Conservation (phyloP, 1,284 basidiomycete genomes). For the Microbotryum silenes-acaulis region DNA sequence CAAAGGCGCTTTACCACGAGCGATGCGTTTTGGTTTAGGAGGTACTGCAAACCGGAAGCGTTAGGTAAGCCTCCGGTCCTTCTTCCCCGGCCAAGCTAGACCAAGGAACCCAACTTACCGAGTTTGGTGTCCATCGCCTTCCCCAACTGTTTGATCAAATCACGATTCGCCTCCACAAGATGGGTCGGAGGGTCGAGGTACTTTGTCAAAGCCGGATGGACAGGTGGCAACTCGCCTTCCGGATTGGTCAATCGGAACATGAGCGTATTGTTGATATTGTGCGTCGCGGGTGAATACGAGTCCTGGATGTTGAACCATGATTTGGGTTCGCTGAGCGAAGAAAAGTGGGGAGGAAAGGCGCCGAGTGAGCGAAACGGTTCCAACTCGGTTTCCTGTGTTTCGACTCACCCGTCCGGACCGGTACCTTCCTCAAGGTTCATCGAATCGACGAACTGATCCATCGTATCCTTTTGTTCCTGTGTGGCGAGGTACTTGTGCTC, state of each 20-base stretch:
- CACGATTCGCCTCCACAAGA: conserved; percentile 54
- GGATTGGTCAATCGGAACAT: conserved; percentile 74
- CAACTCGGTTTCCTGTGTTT: too few relatives aligned
- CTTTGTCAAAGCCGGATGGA: conserved; percentile 72
- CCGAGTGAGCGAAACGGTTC: background rate
- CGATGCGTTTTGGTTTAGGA: conserved; percentile 17
- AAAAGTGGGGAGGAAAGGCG: background rate
- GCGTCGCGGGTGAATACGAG: conserved; percentile 82
- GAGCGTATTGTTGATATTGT: conserved; percentile 84
- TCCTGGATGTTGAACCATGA: conserved; percentile 70
- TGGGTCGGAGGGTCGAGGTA: conserved; percentile 70
- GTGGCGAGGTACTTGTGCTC: conserved; percentile 80
- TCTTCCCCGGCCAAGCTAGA: background rate
- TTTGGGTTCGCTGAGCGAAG: conserved; percentile 47
- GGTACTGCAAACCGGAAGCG: conserved; percentile 8
- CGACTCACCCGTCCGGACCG: conserved; percentile 19
- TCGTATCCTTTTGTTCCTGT: conserved; percentile 62
- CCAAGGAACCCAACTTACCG: conserved; percentile 1
- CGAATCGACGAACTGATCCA: conserved; percentile 49
- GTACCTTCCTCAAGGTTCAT: conserved; percentile 26
- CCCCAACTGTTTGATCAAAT: conserved; percentile 56
- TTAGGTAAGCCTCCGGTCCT: background rate
- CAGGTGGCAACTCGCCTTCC: conserved; percentile 62
- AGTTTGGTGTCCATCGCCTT: conserved; percentile 59
- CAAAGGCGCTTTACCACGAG: too few relatives aligned